Conservation (phyloP, 148 eudicot species). For the Arctostaphylos glauca region DNA sequence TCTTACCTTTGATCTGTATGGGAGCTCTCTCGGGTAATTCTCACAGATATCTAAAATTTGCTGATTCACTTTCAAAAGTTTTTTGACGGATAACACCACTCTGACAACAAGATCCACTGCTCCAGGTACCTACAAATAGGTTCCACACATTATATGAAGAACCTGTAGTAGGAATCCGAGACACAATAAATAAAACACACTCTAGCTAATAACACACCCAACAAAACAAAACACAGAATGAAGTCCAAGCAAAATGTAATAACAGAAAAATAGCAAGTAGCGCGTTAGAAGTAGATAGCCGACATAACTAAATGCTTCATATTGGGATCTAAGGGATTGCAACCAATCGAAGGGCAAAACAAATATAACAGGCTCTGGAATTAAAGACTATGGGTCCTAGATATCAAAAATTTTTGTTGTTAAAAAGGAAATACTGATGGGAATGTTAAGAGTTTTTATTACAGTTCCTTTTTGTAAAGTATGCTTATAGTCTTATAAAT, state of each 20-base stretch:
- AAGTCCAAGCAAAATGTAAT: neutral
- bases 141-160: conserved; percentile 6
- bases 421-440: too few relatives aligned
- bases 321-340: too few relatives aligned
- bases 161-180: neutral
- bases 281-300: neutral
- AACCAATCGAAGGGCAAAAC: too few relatives aligned
- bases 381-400: too few relatives aligned
- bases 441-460: too few relatives aligned
- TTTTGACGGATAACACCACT: conserved; percentile 76
- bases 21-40: conserved; percentile 72
- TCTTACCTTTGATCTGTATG: conserved; percentile 80
- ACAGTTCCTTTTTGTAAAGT: too few relatives aligned
- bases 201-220: neutral
- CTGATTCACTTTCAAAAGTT: conserved; percentile 70
- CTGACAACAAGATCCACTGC: conserved; percentile 69
- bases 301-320: neutral
- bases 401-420: too few relatives aligned
- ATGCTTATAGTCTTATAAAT: too few relatives aligned
- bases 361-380: too few relatives aligned
- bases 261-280: neutral
- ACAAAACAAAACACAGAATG: neutral
- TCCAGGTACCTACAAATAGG: conserved; percentile 55
- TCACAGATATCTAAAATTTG: conserved; percentile 67
- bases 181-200: neutral